phyloP scores from a whole-genome alignment of 306 rosid species.

The Sicyos baderoa region DNA sequence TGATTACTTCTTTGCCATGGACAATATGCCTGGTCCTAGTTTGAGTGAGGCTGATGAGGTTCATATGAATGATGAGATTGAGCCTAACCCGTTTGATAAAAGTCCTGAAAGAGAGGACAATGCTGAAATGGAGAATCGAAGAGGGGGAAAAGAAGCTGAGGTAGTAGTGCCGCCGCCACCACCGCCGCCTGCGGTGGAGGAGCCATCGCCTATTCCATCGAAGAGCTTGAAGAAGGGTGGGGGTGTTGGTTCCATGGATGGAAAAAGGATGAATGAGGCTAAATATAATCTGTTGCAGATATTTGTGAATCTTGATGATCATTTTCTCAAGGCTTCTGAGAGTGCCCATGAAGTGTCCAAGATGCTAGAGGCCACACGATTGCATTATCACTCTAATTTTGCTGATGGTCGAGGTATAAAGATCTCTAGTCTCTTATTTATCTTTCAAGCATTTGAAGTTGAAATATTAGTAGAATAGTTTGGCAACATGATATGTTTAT shows the following conservation, averaged over 20 bases:
- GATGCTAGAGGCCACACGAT: conserved; percentile 84
- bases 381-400: conserved; percentile 92
- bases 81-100: conserved; percentile 26
- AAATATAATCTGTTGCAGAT: conserved; percentile 33
- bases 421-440: background rate
- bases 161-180: conserved; percentile 17
- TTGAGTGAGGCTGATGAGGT: conserved; percentile 42
- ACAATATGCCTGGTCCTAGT: conserved; percentile 40
- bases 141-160: conserved; percentile 14
- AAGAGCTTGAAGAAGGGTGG: conserved; percentile 35
- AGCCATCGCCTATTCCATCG: background rate
- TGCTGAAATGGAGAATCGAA: conserved; percentile 15
- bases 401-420: conserved; percentile 78
- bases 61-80: conserved; percentile 24
- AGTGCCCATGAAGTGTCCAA: conserved; percentile 87
- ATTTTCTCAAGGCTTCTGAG: conserved; percentile 86
- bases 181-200: conserved; percentile 18
- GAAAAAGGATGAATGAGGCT: conserved; percentile 35
- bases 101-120: conserved; percentile 33
- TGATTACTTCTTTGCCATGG: conserved; percentile 55
- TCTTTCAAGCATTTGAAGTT: conserved; percentile 13
- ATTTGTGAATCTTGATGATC: conserved; percentile 54
- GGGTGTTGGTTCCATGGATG: conserved; percentile 27
- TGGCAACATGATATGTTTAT: background rate
- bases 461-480: background rate